These are phyloP conservation scores for Trichoderma koningiopsis DNA, from an alignment of 2,329 filamentous ascomycete species.

Conservation along the genomic window DNA sequence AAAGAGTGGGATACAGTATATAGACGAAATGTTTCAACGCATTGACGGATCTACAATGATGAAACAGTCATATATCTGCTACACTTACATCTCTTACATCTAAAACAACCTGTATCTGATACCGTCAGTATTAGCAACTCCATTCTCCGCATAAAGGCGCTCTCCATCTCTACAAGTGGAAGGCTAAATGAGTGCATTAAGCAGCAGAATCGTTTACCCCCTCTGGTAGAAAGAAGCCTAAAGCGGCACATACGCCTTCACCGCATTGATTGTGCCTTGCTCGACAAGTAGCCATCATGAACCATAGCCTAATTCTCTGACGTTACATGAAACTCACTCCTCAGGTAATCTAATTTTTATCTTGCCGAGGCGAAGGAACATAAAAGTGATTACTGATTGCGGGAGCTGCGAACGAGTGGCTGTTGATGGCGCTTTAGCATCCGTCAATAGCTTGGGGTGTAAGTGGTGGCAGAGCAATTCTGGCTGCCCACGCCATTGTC, in stretches of 20 bases:
- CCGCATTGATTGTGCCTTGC: background rate
- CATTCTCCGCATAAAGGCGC: background rate
- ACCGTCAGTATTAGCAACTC: background rate
- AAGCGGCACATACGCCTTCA: background rate
- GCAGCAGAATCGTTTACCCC: background rate
- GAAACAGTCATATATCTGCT: background rate
- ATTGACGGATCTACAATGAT: background rate
- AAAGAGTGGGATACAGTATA: background rate
- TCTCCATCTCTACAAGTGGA: background rate
- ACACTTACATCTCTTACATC: background rate
- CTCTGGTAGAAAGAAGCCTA: background rate
- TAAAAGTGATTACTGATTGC: background rate
- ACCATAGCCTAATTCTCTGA: background rate
- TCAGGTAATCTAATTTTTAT: background rate
- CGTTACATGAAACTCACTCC: background rate
- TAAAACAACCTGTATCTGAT: background rate
- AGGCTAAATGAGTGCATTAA: background rate
- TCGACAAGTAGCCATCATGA: background rate
- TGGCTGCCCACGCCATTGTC: background rate
- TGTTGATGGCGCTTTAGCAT: conserved; percentile 15
- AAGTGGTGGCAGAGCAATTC: background rate
- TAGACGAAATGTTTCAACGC: background rate
- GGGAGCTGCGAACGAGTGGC: background rate
- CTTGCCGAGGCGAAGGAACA: background rate
- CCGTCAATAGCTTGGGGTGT: conserved; percentile 2